Evolutionary conservation across 2,329 filamentous ascomycete species (phyloP), one percentile per base, ranked within the genome.

Genomic region (Botrytis hyacinthi): DNA sequence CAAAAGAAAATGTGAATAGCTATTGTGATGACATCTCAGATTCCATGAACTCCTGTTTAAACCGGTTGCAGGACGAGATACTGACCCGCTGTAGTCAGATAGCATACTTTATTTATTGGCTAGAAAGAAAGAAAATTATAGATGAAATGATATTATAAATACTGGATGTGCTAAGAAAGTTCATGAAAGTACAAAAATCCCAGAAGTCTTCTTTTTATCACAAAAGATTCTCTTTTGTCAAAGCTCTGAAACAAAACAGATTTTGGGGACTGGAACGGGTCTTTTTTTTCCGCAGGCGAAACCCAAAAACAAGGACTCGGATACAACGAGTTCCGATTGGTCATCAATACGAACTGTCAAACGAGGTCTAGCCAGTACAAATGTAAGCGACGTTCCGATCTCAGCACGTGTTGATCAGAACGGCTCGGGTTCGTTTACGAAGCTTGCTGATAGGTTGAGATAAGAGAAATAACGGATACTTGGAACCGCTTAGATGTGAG

Each of bases 401-500:
- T 26, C 14, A 9, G 4, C 26, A 57, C 51, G 51, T 57, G 51
- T 1, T 57, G 3, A 44, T 10, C 37, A n/a, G 18, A 46, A 22
- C 16, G 46, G 16, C 46, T 67, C 65, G 65, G 65, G 5, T 46
- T 65, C 62, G 62, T 22, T 54, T 67, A 54, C 14, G n/a, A 16
- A 40, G 32, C 14, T 29, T 67, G 22, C 8, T 67, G 35, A 54
- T 67, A 51, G 63, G 63, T 37, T 16, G 14, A 20, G 32, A 37
- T 67, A 67, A 51, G 63, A 67, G 44, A 67, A 51, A 29, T 8
- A n/a, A n/a, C 22, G 63, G 42, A 67, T 67, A 40, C 46, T 40
- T 66, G 42, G 12, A 66, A 32, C 40, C 40, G 40, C 18, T 65
- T 18, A 32, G 18, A n/a, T 14, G 42, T 44, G 40, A 66, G 29